These are phyloP conservation scores for Tolypocladium ovalisporum DNA, from an alignment of 2,329 filamentous ascomycete species.

Conservation along the genomic window DNA sequence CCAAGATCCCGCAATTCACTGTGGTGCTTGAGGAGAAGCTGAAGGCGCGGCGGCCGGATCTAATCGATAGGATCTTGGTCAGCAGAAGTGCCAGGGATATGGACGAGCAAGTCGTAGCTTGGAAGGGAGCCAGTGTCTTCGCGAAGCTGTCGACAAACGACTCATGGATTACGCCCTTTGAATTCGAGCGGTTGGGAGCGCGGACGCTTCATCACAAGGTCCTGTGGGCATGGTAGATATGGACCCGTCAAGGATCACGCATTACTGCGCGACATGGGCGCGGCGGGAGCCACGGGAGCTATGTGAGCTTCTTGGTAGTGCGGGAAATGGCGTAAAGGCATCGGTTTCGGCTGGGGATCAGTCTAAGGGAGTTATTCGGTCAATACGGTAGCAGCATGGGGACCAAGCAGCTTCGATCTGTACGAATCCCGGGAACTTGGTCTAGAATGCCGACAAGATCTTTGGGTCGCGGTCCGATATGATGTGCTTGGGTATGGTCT, in stretches of 20 bases:
- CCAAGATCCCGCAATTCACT: constrained; percentile 70
- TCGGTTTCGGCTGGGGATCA: neutral
- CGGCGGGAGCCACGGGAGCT: constrained; percentile 2
- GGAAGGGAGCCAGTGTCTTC: constrained; percentile 97
- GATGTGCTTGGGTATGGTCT: too few relatives aligned
- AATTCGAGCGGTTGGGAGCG: constrained; percentile 79
- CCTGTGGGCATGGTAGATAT: constrained; percentile 46
- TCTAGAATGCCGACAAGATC: too few relatives aligned
- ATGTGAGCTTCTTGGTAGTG: neutral
- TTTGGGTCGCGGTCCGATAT: too few relatives aligned
- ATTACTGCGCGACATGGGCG: neutral
- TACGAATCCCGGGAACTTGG: too few relatives aligned
- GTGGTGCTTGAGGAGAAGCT: constrained; percentile 75
- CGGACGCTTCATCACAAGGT: constrained; percentile 78
- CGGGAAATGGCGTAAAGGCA: neutral
- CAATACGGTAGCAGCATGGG: neutral
- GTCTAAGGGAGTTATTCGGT: neutral
- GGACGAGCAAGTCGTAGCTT: constrained; percentile 92
- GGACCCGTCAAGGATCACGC: neutral
- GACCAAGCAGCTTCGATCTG: too few relatives aligned
- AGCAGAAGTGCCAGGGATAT: constrained; percentile 75
- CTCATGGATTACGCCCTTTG: constrained; percentile 79
- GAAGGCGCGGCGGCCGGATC: constrained; percentile 51
- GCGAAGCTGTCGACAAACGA: constrained; percentile 87
- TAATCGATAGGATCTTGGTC: constrained; percentile 50